Conservation (phyloP, 257 asterid species). For the Solanum appendiculatum region DNA sequence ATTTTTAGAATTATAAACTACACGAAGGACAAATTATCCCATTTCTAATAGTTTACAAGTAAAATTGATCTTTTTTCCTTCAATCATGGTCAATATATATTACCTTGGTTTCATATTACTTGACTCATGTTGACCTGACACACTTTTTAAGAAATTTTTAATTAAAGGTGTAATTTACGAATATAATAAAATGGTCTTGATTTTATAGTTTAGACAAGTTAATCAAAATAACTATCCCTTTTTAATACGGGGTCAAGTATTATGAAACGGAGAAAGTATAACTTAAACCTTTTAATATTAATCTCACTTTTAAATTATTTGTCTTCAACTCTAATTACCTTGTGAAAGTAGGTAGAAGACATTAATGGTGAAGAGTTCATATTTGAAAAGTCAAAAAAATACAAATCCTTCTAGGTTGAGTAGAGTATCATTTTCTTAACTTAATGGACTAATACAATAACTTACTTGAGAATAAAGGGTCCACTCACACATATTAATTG, state of each 20-base stretch:
- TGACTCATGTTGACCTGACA: too few relatives aligned
- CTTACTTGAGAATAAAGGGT: neutral
- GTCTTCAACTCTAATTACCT: too few relatives aligned
- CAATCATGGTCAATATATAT: neutral
- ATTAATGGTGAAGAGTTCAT: neutral
- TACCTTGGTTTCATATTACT: too few relatives aligned
- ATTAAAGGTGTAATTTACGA: too few relatives aligned
- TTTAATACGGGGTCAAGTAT: too few relatives aligned
- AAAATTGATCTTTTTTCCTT: too few relatives aligned
- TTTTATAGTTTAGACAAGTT: too few relatives aligned
- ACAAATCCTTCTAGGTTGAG: neutral
- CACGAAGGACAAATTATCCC: neutral
- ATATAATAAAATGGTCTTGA: too few relatives aligned
- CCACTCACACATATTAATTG: neutral
- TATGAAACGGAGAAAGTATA: too few relatives aligned
- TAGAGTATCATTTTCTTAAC: neutral
- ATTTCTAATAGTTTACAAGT: neutral
- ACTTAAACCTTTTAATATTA: neutral
- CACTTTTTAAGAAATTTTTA: too few relatives aligned
- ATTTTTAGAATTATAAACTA: neutral
- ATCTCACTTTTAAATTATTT: neutral
- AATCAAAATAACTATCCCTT: neutral
- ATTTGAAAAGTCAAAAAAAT: neutral
- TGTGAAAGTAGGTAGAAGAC: neutral
- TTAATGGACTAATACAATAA: neutral